phyloP scores from a whole-genome alignment of 75 land plant species.

The Adiantum capillusveneris region DNA sequence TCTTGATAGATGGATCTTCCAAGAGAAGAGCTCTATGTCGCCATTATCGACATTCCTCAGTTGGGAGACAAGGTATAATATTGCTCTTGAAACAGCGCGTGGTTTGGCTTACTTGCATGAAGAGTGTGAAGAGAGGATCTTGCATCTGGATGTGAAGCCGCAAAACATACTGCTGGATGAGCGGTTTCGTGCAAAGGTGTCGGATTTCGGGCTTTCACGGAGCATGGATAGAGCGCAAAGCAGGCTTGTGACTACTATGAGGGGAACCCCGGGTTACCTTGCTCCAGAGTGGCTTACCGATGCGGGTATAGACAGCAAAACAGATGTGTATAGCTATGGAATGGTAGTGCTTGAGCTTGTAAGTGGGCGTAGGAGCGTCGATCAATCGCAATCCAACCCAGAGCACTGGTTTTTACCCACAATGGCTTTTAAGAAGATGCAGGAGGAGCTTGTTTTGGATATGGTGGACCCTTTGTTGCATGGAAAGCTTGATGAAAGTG shows the following conservation, averaged over 20 bases:
- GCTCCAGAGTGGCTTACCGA: constrained; percentile 9
- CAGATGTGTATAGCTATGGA: constrained; percentile 12
- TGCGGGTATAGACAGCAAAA: neutral
- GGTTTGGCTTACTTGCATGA: constrained; percentile 14
- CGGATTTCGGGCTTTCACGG: constrained; percentile 15
- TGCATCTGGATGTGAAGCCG: constrained; percentile 14
- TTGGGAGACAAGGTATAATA: neutral
- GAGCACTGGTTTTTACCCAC: constrained; percentile 19
- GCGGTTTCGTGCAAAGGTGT: constrained; percentile 3
- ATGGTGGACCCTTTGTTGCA: constrained; percentile 13
- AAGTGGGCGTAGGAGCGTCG: constrained; percentile 7
- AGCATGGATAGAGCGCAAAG: constrained; percentile 9
- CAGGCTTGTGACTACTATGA: constrained; percentile 1
- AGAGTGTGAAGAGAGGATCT: constrained; percentile 3
- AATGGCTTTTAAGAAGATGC: constrained; percentile 14
- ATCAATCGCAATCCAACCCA: constrained; percentile 9
- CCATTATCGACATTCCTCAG: neutral
- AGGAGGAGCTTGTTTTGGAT: constrained; percentile 7
- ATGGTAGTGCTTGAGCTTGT: constrained; percentile 12
- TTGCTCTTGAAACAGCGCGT: constrained; percentile 7
- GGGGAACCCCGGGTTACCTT: constrained; percentile 11
- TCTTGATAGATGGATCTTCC: constrained; percentile 21
- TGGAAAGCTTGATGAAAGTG: constrained; percentile 5
- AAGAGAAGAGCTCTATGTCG: neutral
- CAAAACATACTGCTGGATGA: constrained; percentile 13